Base-by-base conservation (phyloP, 305 asterid species). In the Fraxinus sp. region DNA sequence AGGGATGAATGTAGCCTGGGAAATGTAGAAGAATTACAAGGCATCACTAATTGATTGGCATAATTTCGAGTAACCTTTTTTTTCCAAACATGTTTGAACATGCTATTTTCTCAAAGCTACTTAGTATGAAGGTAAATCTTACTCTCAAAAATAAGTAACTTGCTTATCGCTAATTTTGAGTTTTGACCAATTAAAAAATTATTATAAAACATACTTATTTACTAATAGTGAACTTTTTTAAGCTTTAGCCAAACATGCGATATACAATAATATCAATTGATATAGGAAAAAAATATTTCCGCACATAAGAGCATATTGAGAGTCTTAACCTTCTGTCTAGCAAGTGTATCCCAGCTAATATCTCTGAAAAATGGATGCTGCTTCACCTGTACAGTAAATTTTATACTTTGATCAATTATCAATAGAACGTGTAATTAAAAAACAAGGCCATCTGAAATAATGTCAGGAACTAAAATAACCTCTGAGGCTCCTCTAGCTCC, bases 271-370 rank as follows among this genome's bases (percentile, higher is more conserved):
- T 62, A 62, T 14, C 71, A 62, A 20, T 62, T 62, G 71, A 62
- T 7, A 9, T 20, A 22, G 30, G 14, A 8, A 62, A 22, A 7
- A 20, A 62, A 7, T 18, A 62, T 62, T 11, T 49, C 59, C 13
- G 75, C 75, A 70, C 22, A 13, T 28, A 5, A 68, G 35, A 70
- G 75, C 18, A 28, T 9, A 4, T 70, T 14, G 75, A 70, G 57
- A 43, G 77, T 80, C 88, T 18, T 41, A 81, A 94, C 98, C 99
- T 96, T 96, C 86, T 95, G 99, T 83, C 98, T 89, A 49, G 98
- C 99, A 83, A 96, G 96, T 2, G 99, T 95, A 88, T 96, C 97
- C 99, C 99, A 96, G 90, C 92, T 95, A 85, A 95, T 95, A 90
- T 96, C 96, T 87, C 93, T 86, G 90, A 96, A 96, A 88, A 89